Conservation (phyloP, 352 stramenopile genomes). For the Blastocystis sp. region DNA sequence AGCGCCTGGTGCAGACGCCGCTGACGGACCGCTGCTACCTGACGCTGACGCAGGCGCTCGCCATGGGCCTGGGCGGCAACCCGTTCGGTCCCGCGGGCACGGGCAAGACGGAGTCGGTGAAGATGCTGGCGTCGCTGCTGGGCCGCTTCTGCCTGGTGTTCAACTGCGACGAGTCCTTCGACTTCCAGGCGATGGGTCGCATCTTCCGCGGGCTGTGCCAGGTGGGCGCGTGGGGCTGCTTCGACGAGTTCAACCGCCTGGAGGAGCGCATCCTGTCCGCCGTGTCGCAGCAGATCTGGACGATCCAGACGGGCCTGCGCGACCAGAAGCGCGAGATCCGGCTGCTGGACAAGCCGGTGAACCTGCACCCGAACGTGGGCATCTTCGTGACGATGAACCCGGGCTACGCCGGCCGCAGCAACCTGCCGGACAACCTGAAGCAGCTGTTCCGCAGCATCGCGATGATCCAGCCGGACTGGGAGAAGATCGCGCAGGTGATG, state of each 20-base stretch:
- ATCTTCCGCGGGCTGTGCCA: slow-evolving; percentile 99
- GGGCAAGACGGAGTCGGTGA: slow-evolving; percentile 99
- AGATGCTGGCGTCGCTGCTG: slow-evolving; percentile 95
- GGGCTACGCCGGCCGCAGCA: slow-evolving; percentile 95
- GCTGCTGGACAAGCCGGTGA: slow-evolving; percentile 91
- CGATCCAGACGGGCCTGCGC: slow-evolving; percentile 96
- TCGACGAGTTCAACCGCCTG: slow-evolving; percentile 99
- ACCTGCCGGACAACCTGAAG: slow-evolving; percentile 97
- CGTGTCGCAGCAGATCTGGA: slow-evolving; percentile 98
- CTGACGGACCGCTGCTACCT: slow-evolving; percentile 99
- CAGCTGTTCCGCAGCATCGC: slow-evolving; percentile 98
- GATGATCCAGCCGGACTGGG: slow-evolving; percentile 98
- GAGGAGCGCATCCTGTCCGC: slow-evolving; percentile 98
- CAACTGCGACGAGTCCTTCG: slow-evolving; percentile 99
- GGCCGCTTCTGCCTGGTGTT: slow-evolving; percentile 99
- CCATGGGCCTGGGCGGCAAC: slow-evolving; percentile 97
- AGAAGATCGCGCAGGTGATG: slow-evolving; percentile 99
- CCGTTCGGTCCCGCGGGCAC: slow-evolving; percentile 97
- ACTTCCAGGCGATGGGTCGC: slow-evolving; percentile 98
- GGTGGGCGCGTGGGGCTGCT: slow-evolving; percentile 98
- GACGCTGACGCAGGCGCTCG: slow-evolving; percentile 97
- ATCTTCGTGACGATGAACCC: slow-evolving; percentile 99
- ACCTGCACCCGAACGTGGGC: slow-evolving; percentile 93
- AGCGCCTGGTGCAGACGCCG: slow-evolving; percentile 98
- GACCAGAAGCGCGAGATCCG: slow-evolving; percentile 84